Conservation (phyloP, 768 basidiomycete species). For the Pilatotrama ljubarskyi region DNA sequence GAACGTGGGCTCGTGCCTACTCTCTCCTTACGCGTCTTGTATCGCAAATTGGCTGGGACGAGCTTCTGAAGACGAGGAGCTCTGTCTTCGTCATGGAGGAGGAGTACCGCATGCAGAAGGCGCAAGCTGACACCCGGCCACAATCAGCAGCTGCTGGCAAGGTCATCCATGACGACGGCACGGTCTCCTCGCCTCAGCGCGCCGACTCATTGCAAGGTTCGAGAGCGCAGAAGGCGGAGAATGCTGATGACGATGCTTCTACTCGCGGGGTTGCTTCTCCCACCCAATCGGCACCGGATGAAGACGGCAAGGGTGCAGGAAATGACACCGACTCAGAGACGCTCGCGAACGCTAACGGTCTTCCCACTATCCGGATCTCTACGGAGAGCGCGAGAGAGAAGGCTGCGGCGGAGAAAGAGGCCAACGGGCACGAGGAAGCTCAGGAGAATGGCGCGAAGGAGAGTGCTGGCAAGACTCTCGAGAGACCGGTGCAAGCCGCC, state of each 20-base stretch:
- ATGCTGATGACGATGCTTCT: conserved; percentile 69
- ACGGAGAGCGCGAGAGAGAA: conserved; percentile 49
- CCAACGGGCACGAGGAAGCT: conserved; percentile 48
- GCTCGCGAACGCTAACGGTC: conserved; percentile 31
- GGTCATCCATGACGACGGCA: conserved; percentile 69
- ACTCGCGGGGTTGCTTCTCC: conserved; percentile 60
- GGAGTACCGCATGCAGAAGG: conserved; percentile 97
- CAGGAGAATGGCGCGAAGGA: conserved; percentile 35
- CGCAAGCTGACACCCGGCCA: conserved; percentile 63
- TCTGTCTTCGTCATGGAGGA: conserved; percentile 99
- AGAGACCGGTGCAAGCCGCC: conserved; percentile 47
- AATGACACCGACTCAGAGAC: conserved; percentile 29
- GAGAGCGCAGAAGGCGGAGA: conserved; percentile 29
- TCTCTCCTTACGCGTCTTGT: conserved; percentile 88
- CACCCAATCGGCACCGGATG: conserved; percentile 27
- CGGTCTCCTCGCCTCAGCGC: conserved; percentile 34
- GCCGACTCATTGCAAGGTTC: conserved; percentile 22
- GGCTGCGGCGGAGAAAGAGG: conserved; percentile 37
- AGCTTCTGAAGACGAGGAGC: conserved; percentile 92
- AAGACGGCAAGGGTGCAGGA: conserved; percentile 18
- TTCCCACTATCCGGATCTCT: conserved; percentile 61
- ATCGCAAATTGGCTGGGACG: conserved; percentile 97
- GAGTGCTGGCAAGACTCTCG: conserved; percentile 33
- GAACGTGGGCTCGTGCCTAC: conserved; percentile 96
- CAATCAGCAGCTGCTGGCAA: conserved; percentile 21